Conservation (phyloP, 306 rosid species). For the Trifolium pratense region DNA sequence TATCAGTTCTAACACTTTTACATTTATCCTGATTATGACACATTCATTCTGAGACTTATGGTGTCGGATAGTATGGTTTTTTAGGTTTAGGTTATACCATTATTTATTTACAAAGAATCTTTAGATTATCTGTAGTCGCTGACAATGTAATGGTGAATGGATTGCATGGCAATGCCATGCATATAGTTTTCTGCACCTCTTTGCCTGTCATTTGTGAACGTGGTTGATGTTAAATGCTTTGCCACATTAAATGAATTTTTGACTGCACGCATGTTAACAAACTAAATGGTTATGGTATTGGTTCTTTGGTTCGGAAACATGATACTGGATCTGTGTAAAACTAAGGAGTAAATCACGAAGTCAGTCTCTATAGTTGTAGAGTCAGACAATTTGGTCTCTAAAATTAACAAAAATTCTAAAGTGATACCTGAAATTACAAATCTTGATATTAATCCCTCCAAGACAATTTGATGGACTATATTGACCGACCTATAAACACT, state of each 20-base stretch:
- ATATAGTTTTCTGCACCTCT: background rate
- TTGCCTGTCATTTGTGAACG: background rate
- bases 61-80: too few relatives aligned
- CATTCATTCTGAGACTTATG: conserved; percentile 24
- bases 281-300: background rate
- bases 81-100: too few relatives aligned
- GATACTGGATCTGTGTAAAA: background rate
- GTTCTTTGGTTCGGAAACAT: background rate
- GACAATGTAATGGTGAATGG: conserved; percentile 6
- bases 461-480: background rate
- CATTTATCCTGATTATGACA: background rate
- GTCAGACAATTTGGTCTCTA: background rate
- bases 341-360: background rate
- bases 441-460: background rate
- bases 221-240: conserved; percentile 19
- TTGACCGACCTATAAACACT: background rate
- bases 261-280: background rate
- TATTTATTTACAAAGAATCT: background rate
- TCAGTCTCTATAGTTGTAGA: background rate
- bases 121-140: background rate
- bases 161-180: conserved; percentile 2
- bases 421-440: background rate
- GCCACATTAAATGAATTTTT: conserved; percentile 6
- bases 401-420: background rate
- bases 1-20: too few relatives aligned